A percentile compares a stretch with the other conserved stretches of the same genome.
Evolutionary conservation across 306 rosid species (phyloP).

Genomic region (Herpetospermum pedunculosum): DNA sequence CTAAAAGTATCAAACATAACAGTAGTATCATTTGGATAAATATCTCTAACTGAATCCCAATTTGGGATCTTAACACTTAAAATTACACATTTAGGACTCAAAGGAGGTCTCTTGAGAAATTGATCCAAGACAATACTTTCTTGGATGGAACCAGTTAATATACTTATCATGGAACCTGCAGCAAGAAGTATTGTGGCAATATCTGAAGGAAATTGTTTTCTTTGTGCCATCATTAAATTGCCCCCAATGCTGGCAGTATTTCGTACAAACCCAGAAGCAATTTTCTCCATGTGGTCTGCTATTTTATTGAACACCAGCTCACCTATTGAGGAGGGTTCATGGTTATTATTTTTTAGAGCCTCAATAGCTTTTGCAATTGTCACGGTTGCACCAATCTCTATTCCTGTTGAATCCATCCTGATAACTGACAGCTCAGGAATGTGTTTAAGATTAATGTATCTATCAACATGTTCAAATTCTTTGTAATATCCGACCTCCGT

Average conservation of each 20-base stretch:
- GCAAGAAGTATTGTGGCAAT: slow-evolving; percentile 71
- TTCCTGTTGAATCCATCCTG: slow-evolving; percentile 38
- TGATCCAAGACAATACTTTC: slow-evolving; percentile 52
- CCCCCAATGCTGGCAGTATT: slow-evolving; percentile 79
- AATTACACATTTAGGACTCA: slow-evolving; percentile 39
- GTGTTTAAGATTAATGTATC: slow-evolving; percentile 40
- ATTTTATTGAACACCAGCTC: slow-evolving; percentile 34
- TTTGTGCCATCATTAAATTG: slow-evolving; percentile 85
- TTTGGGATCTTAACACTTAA: slow-evolving; percentile 52
- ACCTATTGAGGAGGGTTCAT: slow-evolving; percentile 17
- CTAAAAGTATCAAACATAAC: slow-evolving; percentile 66
- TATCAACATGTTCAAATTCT: slow-evolving; percentile 34
- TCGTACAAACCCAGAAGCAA: slow-evolving; percentile 54
- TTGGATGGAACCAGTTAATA: slow-evolving; percentile 30
- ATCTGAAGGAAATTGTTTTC: slow-evolving; percentile 73
- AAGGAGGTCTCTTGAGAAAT: slow-evolving; percentile 54
- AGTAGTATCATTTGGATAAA: slow-evolving; percentile 19
- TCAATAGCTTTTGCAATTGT: slow-evolving; percentile 60
- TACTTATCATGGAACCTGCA: slow-evolving; percentile 47
- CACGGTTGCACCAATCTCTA: slow-evolving; percentile 62
- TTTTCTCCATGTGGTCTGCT: slow-evolving; percentile 60
- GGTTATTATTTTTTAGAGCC: slow-evolving; percentile 22
- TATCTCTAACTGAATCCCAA: slow-evolving; percentile 17
- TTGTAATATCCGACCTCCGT: slow-evolving; percentile 72
- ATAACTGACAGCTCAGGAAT: slow-evolving; percentile 50